Conservation (phyloP, 345 rosid species). For the Cardamine occulta region DNA sequence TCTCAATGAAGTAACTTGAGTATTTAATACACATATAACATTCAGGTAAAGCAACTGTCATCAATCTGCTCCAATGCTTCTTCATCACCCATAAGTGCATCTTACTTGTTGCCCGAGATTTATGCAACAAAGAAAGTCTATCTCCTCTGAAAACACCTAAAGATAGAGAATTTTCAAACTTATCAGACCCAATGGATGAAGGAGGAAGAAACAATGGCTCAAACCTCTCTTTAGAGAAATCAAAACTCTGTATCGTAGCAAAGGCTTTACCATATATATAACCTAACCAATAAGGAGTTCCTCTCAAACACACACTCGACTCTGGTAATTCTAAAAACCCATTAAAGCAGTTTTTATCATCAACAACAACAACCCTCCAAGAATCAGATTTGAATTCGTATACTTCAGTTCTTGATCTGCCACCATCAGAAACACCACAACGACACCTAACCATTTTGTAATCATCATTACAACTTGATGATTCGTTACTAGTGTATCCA, state of each 20-base stretch:
- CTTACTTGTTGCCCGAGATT: background rate
- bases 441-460: slow-evolving; percentile 18
- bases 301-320: slow-evolving; percentile 9
- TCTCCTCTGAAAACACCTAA: slow-evolving; percentile 22
- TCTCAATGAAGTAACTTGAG: slow-evolving; percentile 19
- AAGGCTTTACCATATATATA: background rate
- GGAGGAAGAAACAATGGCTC: slow-evolving; percentile 25
- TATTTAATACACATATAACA: background rate
- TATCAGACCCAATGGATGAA: background rate
- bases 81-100: slow-evolving; percentile 22
- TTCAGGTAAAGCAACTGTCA: slow-evolving; percentile 8
- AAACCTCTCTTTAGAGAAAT: slow-evolving; percentile 28
- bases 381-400: background rate
- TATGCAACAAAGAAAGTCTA: background rate
- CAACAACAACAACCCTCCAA: slow-evolving; percentile 15
- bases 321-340: background rate
- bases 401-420: slow-evolving; percentile 7
- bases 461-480: background rate
- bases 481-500: slow-evolving; percentile 13
- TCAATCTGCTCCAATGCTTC: slow-evolving; percentile 7
- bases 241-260: slow-evolving; percentile 10
- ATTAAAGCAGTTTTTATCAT: background rate
- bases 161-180: background rate
- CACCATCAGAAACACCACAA: background rate
- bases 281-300: slow-evolving; percentile 34